Evolutionary conservation across 2,329 filamentous ascomycete species (phyloP).

Genomic region (Diaporthe vexans): DNA sequence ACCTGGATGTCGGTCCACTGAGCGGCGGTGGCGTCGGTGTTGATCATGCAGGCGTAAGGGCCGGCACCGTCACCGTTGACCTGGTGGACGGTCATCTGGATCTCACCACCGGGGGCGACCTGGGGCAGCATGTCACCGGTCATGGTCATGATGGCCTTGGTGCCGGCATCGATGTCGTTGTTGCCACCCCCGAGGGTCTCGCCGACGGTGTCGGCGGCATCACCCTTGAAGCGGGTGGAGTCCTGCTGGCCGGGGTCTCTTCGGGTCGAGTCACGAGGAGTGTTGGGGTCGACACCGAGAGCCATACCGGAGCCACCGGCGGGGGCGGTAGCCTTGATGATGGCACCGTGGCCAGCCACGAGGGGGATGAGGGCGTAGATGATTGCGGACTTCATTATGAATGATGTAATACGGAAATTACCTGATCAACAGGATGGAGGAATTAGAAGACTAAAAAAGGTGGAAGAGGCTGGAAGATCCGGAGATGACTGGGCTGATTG

Average conservation of each 20-base stretch:
- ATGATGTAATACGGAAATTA: constrained; percentile 19
- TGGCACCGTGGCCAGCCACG: constrained; percentile 72
- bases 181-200: constrained; percentile 62
- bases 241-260: constrained; percentile 75
- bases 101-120: constrained; percentile 67
- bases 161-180: constrained; percentile 71
- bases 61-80: constrained; percentile 77
- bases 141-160: constrained; percentile 68
- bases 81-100: constrained; percentile 76
- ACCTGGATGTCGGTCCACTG: constrained; percentile 68
- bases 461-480: constrained; percentile 9
- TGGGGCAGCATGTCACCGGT: constrained; percentile 71
- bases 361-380: constrained; percentile 63
- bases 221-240: constrained; percentile 69
- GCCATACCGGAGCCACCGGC: constrained; percentile 68
- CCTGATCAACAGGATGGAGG: constrained; percentile 32
- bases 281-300: constrained; percentile 65
- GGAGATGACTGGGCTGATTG: constrained; percentile 3
- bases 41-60: constrained; percentile 76
- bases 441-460: constrained; percentile 13
- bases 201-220: constrained; percentile 52
- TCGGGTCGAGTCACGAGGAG: constrained; percentile 72
- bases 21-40: constrained; percentile 69
- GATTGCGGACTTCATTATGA: constrained; percentile 40
- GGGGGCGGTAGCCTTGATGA: constrained; percentile 70